Evolutionary conservation across 164 flowering plant genomes (phyloP).

Genomic region (Nymphaea thermarum): DNA sequence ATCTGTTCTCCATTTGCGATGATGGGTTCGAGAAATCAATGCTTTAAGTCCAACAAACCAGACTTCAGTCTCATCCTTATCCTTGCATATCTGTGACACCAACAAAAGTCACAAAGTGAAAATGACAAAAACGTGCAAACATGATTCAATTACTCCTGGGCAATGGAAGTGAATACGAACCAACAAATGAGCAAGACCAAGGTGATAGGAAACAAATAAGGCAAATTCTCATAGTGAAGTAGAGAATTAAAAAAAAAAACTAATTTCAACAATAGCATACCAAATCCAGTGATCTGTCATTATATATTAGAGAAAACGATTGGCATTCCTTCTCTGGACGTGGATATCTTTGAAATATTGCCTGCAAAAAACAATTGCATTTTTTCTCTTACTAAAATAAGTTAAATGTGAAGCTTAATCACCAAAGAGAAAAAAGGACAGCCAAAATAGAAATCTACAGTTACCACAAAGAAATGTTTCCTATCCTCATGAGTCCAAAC

Average conservation of each 20-base stretch:
- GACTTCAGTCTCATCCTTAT: slow-evolving; percentile 99
- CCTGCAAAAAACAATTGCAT: slow-evolving; percentile 28
- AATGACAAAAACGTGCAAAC: background rate
- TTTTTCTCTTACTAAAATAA: background rate
- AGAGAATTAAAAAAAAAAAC: background rate
- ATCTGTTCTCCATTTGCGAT: slow-evolving; percentile 84
- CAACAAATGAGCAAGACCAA: background rate
- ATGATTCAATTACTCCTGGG: too few relatives aligned
- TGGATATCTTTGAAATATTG: slow-evolving; percentile 91
- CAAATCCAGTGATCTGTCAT: slow-evolving; percentile 82
- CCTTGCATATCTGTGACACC: slow-evolving; percentile 78
- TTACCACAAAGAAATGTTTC: too few relatives aligned
- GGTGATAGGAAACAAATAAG: too few relatives aligned
- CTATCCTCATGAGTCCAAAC: background rate
- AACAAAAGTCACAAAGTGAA: background rate
- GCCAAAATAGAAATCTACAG: background rate
- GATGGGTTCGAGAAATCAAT: slow-evolving; percentile 76
- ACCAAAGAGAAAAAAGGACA: background rate
- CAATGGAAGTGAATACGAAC: background rate
- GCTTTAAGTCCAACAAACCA: slow-evolving; percentile 99
- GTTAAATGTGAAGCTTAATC: too few relatives aligned
- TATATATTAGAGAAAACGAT: slow-evolving; percentile 86
- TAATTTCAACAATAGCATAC: slow-evolving; percentile 20
- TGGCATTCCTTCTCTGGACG: slow-evolving; percentile 97
- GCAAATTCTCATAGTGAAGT: too few relatives aligned